Percentiles rank a stretch among this genome's conserved stretches.
phyloP scores from a whole-genome alignment of 1,139 yeast genomes.

The Lodderomyces margitis region DNA sequence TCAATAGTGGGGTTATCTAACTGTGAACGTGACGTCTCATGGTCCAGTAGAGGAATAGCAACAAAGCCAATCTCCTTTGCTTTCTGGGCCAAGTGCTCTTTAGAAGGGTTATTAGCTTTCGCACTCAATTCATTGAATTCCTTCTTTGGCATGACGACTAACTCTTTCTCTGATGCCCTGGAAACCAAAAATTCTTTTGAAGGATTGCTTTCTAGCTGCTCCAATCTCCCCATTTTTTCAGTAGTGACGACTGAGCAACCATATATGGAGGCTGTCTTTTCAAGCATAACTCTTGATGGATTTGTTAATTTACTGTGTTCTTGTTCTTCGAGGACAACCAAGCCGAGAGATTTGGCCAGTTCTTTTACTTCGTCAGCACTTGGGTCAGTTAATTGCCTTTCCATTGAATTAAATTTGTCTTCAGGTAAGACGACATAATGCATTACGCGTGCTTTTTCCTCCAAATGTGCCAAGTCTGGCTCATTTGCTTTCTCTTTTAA shows the following conservation, averaged over 20 bases:
- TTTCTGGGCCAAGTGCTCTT: conserved; percentile 24
- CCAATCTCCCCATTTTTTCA: conserved; percentile 18
- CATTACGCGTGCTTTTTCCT: conserved; percentile 15
- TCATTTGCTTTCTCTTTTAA: conserved; percentile 15
- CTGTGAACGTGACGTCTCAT: conserved; percentile 18
- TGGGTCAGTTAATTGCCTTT: conserved; percentile 19
- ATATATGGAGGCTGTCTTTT: conserved; percentile 17
- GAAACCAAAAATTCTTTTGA: conserved; percentile 14
- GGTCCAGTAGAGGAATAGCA: conserved; percentile 23
- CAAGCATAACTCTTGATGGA: conserved; percentile 25
- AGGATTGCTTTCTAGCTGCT: conserved; percentile 12
- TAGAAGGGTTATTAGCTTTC: conserved; percentile 28
- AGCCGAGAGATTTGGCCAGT: conserved; percentile 16
- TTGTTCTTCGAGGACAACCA: conserved; percentile 16
- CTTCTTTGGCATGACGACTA: conserved; percentile 25
- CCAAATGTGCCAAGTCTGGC: conserved; percentile 16
- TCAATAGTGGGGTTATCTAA: conserved; percentile 25
- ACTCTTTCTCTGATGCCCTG: conserved; percentile 19
- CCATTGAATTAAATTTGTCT: conserved; percentile 16
- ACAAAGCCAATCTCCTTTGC: conserved; percentile 26
- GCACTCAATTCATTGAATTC: conserved; percentile 24
- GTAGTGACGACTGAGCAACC: conserved; percentile 14
- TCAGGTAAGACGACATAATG: conserved; percentile 17
- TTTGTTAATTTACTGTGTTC: conserved; percentile 19
- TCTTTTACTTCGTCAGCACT: conserved; percentile 14